A percentile compares a stretch with the other conserved stretches of the same genome.
Evolutionary conservation across 306 rosid species (phyloP).

Genomic region (Cajanus cajan): DNA sequence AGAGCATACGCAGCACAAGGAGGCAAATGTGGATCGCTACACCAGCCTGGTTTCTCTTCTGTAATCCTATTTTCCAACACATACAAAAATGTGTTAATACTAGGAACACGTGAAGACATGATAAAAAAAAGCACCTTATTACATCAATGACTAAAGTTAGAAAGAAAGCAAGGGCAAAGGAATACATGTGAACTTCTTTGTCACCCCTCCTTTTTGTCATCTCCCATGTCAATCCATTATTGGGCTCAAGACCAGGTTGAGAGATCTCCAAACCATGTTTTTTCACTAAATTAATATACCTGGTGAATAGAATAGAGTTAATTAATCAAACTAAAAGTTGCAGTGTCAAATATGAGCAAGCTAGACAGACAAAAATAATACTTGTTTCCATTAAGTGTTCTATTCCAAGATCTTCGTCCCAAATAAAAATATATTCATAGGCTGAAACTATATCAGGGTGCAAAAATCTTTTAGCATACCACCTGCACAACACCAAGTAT

Average conservation of each 20-base stretch:
- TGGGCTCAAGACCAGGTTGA: slow-evolving; percentile 99
- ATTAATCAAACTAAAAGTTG: slow-evolving; percentile 28
- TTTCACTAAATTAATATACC: slow-evolving; percentile 78
- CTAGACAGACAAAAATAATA: slow-evolving; percentile 26
- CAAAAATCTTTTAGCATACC: slow-evolving; percentile 98
- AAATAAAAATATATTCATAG: slow-evolving; percentile 91
- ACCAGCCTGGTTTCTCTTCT: slow-evolving; percentile 96
- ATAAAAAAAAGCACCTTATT: slow-evolving; percentile 6
- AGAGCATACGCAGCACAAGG: slow-evolving; percentile 96
- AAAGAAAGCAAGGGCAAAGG: slow-evolving; percentile 33
- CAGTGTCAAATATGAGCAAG: slow-evolving; percentile 26
- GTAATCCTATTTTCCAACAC: slow-evolving; percentile 58
- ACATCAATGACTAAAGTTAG: slow-evolving; percentile 14
- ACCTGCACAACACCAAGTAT: slow-evolving; percentile 58
- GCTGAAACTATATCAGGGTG: slow-evolving; percentile 94
- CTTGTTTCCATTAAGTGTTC: slow-evolving; percentile 85
- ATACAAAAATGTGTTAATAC: slow-evolving; percentile 28
- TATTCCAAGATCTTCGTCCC: slow-evolving; percentile 99
- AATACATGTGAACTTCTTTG: slow-evolving; percentile 90
- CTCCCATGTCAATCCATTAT: slow-evolving; percentile 96
- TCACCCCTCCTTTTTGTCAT: slow-evolving; percentile 99
- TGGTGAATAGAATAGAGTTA: slow-evolving; percentile 35
- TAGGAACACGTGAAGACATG: slow-evolving; percentile 19
- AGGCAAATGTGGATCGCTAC: slow-evolving; percentile 89
- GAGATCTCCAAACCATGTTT: slow-evolving; percentile 90